These are phyloP conservation scores for Tricholoma bakamatsutake DNA, from an alignment of 768 basidiomycete species.

Conservation along the genomic window DNA sequence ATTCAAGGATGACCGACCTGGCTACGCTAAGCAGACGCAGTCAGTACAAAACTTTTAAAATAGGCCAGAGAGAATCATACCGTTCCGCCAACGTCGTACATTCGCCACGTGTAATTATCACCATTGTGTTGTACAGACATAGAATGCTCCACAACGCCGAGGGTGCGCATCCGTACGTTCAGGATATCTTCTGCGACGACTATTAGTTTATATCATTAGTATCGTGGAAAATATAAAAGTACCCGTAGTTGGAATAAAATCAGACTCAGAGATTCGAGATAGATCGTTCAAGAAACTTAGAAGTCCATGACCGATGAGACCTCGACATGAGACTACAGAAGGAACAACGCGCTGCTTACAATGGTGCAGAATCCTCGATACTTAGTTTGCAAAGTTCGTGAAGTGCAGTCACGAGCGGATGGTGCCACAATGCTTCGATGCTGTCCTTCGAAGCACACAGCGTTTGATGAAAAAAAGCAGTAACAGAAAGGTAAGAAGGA, in stretches of 20 bases:
- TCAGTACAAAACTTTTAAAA: conserved; percentile 4
- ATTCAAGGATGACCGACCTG: conserved; percentile 37
- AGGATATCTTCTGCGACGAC: conserved; percentile 55
- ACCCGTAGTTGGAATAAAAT: conserved; percentile 72
- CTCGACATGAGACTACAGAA: not conserved
- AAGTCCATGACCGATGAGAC: not conserved
- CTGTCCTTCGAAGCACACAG: conserved; percentile 41
- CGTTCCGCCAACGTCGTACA: conserved; percentile 81
- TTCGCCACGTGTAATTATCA: conserved; percentile 60
- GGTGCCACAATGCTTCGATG: conserved; percentile 62
- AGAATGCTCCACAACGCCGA: conserved; percentile 71
- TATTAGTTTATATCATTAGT: not conserved
- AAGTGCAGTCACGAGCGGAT: conserved; percentile 54
- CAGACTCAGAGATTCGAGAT: conserved; percentile 55
- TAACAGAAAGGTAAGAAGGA: not conserved
- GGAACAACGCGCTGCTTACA: conserved; percentile 40
- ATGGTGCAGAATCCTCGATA: conserved; percentile 69
- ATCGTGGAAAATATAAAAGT: conserved; percentile 8
- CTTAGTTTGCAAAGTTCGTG: conserved; percentile 51
- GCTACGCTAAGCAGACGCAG: conserved; percentile 36
- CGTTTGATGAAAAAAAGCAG: conserved; percentile 41
- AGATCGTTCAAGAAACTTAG: conserved; percentile 62
- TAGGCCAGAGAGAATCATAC: conserved; percentile 34
- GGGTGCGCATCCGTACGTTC: conserved; percentile 73
- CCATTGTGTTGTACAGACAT: conserved; percentile 60